These are phyloP conservation scores for Aspergillus cavernicola DNA, from an alignment of 495 filamentous ascomycete genomes.

Conservation along the genomic window DNA sequence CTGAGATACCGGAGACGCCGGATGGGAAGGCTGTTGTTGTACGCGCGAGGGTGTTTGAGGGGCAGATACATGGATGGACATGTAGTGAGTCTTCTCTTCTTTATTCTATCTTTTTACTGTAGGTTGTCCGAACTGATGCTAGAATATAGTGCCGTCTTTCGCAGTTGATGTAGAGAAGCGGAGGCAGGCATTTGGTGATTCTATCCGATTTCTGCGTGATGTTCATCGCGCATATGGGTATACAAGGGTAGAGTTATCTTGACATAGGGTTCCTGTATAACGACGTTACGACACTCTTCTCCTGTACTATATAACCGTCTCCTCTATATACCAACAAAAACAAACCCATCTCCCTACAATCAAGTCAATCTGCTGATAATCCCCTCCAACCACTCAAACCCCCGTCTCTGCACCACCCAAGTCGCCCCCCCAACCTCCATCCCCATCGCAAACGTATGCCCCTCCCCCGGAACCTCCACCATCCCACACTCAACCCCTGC, in stretches of 20 bases:
- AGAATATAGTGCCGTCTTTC: not conserved
- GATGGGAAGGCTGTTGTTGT: not conserved
- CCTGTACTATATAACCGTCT: too few species aligned
- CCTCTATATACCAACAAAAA: too few species aligned
- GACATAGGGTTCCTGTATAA: too few species aligned
- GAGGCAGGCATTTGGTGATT: not conserved
- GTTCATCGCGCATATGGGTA: not conserved
- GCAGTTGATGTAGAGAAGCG: constrained; percentile 2
- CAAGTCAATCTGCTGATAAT: constrained; percentile 18
- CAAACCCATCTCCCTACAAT: too few species aligned
- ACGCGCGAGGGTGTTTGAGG: not conserved
- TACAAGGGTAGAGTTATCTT: not conserved
- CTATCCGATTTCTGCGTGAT: not conserved
- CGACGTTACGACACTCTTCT: too few species aligned
- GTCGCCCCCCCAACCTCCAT: constrained; percentile 35
- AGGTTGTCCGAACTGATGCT: not conserved
- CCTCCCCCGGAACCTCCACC: constrained; percentile 33
- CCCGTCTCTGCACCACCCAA: constrained; percentile 33
- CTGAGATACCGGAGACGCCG: not conserved
- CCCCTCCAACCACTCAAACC: constrained; percentile 35
- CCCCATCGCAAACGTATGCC: constrained; percentile 34
- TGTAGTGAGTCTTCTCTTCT: not conserved
- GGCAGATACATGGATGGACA: constrained; percentile 7
- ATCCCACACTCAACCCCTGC: constrained; percentile 27
- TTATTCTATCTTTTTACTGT: not conserved